Conservation (phyloP, 2,329 filamentous ascomycete species). For the Hypoxylon sp. region DNA sequence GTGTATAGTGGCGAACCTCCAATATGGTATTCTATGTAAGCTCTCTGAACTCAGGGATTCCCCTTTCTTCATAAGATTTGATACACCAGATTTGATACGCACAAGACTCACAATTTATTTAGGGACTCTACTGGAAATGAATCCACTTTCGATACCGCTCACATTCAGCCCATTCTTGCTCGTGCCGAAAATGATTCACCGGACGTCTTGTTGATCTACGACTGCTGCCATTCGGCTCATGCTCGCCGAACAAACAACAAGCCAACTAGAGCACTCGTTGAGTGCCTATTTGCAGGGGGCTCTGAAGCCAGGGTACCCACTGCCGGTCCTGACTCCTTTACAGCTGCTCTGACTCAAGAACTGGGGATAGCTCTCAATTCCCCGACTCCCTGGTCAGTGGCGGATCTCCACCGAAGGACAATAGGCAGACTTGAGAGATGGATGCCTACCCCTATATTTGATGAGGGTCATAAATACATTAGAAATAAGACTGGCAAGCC, state of each 20-base stretch:
- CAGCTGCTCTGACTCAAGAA: neutral
- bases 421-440: slow-evolving; percentile 1
- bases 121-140: too few species aligned
- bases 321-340: slow-evolving; percentile 6
- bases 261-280: neutral
- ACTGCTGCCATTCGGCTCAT: slow-evolving; percentile 3
- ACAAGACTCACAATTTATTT: too few species aligned
- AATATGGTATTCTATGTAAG: slow-evolving; percentile 12
- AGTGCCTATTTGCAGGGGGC: slow-evolving; percentile 2
- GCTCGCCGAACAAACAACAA: neutral
- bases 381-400: neutral
- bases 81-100: too few species aligned
- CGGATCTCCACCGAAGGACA: neutral
- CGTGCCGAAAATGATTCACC: slow-evolving; percentile 8
- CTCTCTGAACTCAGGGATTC: too few species aligned
- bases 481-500: neutral
- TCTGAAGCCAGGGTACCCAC: slow-evolving; percentile 7
- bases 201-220: slow-evolving; percentile 5
- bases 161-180: slow-evolving; percentile 4
- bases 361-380: neutral
- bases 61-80: too few species aligned
- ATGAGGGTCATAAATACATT: neutral
- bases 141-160: slow-evolving; percentile 8
- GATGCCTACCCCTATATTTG: neutral
- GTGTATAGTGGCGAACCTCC: neutral